These are phyloP conservation scores for Fusarium devonianum DNA, from an alignment of 2,329 filamentous ascomycete genomes.

Conservation along the genomic window DNA sequence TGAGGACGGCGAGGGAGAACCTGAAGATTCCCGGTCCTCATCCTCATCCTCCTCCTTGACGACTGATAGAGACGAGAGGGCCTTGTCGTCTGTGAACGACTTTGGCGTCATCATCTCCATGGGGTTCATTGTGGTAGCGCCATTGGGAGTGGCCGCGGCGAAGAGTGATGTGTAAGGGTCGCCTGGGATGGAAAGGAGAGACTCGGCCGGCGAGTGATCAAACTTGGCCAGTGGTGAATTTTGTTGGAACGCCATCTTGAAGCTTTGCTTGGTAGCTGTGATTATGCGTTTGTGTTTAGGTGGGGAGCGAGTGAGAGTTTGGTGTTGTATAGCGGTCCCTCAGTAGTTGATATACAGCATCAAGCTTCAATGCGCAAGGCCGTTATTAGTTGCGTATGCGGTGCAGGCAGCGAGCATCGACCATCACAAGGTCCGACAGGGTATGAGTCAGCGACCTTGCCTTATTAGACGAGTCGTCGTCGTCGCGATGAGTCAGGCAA, in stretches of 20 bases:
- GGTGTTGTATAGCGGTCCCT: conserved; percentile 13
- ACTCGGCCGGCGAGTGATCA: conserved; percentile 62
- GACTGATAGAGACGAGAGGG: conserved; percentile 7
- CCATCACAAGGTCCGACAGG: conserved; percentile 28
- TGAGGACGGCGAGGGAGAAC: conserved; percentile 25
- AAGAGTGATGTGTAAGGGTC: conserved; percentile 61
- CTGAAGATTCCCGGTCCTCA: conserved; percentile 36
- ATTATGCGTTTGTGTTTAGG: neutral
- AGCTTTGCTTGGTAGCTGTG: conserved; percentile 23
- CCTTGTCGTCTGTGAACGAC: conserved; percentile 47
- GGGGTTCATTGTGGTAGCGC: conserved; percentile 51
- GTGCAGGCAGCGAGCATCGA: conserved; percentile 26
- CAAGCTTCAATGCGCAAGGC: conserved; percentile 17
- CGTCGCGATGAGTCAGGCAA: conserved; percentile 36
- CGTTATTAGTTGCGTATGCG: conserved; percentile 11
- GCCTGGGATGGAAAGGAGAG: conserved; percentile 59
- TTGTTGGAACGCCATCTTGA: conserved; percentile 52
- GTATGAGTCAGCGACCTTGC: conserved; percentile 37
- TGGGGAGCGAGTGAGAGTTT: conserved; percentile 6
- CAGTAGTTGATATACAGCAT: conserved; percentile 14
- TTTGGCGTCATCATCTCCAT: conserved; percentile 60
- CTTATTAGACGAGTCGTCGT: conserved; percentile 21
- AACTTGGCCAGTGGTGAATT: conserved; percentile 57
- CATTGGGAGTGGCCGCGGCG: conserved; percentile 43
- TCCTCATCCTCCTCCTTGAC: conserved; percentile 31